Conservation (phyloP, 345 rosid genomes). For the Brassica carinata region DNA sequence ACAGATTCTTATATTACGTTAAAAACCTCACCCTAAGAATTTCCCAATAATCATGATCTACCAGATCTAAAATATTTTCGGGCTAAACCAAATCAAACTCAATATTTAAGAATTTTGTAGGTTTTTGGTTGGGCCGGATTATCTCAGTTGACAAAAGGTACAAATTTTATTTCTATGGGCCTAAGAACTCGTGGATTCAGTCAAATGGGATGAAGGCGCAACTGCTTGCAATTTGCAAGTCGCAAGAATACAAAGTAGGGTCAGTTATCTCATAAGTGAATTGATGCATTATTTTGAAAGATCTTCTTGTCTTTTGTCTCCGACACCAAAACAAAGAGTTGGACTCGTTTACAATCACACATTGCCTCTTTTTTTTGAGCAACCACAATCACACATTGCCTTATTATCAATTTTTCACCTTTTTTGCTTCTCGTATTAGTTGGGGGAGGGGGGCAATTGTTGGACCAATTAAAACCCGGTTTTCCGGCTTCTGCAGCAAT, state of each 20-base stretch:
- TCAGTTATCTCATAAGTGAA: background rate
- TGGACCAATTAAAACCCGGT: too few species aligned
- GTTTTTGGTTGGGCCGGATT: too few species aligned
- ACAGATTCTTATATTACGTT: too few species aligned
- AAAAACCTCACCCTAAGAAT: too few species aligned
- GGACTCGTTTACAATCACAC: slow-evolving; percentile 31
- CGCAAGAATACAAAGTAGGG: background rate
- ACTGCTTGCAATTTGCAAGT: background rate
- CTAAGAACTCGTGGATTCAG: background rate
- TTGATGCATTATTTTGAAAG: slow-evolving; percentile 10
- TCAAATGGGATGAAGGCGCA: background rate
- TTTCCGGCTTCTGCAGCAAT: too few species aligned
- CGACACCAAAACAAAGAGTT: slow-evolving; percentile 11
- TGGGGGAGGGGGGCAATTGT: too few species aligned
- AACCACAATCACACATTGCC: slow-evolving; percentile 29
- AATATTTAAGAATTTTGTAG: too few species aligned
- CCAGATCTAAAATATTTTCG: too few species aligned
- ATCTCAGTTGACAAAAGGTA: too few species aligned
- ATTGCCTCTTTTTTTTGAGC: slow-evolving; percentile 5
- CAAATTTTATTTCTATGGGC: background rate
- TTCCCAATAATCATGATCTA: too few species aligned
- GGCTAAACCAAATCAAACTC: too few species aligned
- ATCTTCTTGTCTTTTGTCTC: slow-evolving; percentile 20
- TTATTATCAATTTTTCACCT: background rate
- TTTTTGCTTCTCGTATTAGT: background rate